Conservation (phyloP, 2,329 filamentous ascomycete species). For the Coniochaeta ligniaria region DNA sequence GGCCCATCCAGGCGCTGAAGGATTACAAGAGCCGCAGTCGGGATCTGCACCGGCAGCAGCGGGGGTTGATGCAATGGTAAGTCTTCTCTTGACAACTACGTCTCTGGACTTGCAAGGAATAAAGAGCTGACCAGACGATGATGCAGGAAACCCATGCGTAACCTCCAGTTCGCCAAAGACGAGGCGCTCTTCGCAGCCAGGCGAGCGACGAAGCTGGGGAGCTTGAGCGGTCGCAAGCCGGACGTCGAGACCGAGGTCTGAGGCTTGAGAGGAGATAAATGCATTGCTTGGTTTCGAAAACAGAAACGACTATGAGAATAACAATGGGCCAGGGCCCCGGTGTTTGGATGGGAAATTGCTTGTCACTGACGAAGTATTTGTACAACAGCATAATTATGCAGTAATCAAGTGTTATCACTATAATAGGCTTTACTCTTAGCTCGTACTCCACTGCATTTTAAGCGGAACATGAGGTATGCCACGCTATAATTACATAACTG, state of each 20-base stretch:
- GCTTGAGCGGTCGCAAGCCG: conserved; percentile 73
- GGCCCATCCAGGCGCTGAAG: conserved; percentile 51
- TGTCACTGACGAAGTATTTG: background rate
- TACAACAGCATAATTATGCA: background rate
- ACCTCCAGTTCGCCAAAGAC: conserved; percentile 79
- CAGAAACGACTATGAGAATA: background rate
- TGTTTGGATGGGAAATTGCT: background rate
- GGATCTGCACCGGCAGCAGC: conserved; percentile 75
- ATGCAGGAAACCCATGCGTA: conserved; percentile 64
- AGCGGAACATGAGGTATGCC: background rate
- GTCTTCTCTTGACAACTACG: conserved; percentile 2
- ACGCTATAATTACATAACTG: background rate
- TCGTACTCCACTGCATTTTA: background rate
- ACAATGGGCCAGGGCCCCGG: background rate
- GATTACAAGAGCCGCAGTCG: conserved; percentile 62
- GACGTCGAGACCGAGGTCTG: conserved; percentile 75
- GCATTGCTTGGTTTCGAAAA: background rate
- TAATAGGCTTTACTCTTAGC: background rate
- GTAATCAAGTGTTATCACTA: background rate
- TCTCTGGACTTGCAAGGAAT: background rate
- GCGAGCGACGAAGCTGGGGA: conserved; percentile 70
- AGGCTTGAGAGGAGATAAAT: background rate
- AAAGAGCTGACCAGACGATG: background rate
- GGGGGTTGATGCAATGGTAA: conserved; percentile 87
- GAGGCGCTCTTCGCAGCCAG: conserved; percentile 73